Evolutionary conservation across 495 filamentous ascomycete genomes (phyloP), one percentile per base, ranked within the genome.

Genomic region (Amphirosellinia nigrospora): DNA sequence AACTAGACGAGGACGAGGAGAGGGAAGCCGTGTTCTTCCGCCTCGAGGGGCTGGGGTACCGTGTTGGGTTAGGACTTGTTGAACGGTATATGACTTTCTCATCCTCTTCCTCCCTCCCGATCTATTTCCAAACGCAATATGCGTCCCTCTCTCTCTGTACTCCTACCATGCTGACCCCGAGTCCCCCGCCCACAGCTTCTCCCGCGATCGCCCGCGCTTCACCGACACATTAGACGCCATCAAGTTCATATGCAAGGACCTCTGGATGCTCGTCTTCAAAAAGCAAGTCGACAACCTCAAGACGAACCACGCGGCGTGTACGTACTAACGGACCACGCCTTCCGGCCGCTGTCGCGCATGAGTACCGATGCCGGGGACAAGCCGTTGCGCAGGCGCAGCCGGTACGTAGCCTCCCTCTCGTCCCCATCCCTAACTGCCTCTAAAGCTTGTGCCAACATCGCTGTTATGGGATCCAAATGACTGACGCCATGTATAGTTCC

Each of bases 221-320:
- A 89, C 87, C 32, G 92, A 96, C 79, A 93, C 93, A 39, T 86
- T 97, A 26, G 93, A 96, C 74, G 90, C 93, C 34, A 98, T 99
- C 77, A 99, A 99, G 80, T 98, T 98, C 77, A 86, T 98, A 41
- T 99, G 96, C 86, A 99, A 98, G 80, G 96, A 99, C 78, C 81
- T 99, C 52, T 99, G 96, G 96, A 93, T 88, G 59, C 85, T 97
- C 48, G 86, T 98, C 39, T 99, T 97, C 80, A 85, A 93, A 79
- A 99, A 99, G 81, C 96, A 98, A 80, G 90, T 98, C 74, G 96
- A 99, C 79, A 98, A 98, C 82, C 84, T 99, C 50, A 99, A 98
- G 84, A 99, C 96, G 16, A 99, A 99, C 79, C 96, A 99, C 78
- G 96, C 75, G 96, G 96, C 10, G 93, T 98, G 73, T 99, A 97